Conservation (phyloP, 2,329 filamentous ascomycete species). For the Celoporthe dispersa region DNA sequence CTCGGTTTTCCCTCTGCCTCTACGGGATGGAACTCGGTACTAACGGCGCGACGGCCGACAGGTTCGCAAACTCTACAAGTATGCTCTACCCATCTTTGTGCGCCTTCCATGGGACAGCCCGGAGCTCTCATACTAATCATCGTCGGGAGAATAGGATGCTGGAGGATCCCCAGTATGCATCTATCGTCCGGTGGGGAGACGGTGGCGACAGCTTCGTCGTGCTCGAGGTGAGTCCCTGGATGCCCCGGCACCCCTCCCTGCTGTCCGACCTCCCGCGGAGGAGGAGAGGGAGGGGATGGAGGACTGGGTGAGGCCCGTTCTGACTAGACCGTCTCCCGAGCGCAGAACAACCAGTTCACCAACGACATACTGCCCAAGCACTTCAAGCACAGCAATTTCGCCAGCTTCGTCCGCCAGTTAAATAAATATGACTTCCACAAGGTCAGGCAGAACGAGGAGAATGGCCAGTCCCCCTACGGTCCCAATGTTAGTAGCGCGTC, state of each 20-base stretch:
- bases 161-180: conserved; percentile 89
- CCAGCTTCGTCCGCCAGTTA: conserved; percentile 91
- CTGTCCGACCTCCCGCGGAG: conserved; percentile 15
- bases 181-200: conserved; percentile 94
- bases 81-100: conserved; percentile 43
- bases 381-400: conserved; percentile 99
- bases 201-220: conserved; percentile 96
- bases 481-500: conserved; percentile 61
- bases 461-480: conserved; percentile 79
- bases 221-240: conserved; percentile 71
- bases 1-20: not conserved
- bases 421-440: conserved; percentile 99
- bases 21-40: not conserved
- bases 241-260: conserved; percentile 1
- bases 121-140: conserved; percentile 37
- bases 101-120: conserved; percentile 2
- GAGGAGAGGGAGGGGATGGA: not conserved
- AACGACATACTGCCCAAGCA: conserved; percentile 96
- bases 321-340: conserved; percentile 32
- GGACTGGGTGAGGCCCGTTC: not conserved
- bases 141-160: conserved; percentile 72
- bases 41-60: conserved; percentile 43
- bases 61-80: conserved; percentile 99
- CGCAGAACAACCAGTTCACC: conserved; percentile 95
- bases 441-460: conserved; percentile 89